Percentiles rank a stretch among this genome's conserved stretches.
Conservation (phyloP, 2,329 filamentous ascomycete species). For the Penicillium sp. region DNA sequence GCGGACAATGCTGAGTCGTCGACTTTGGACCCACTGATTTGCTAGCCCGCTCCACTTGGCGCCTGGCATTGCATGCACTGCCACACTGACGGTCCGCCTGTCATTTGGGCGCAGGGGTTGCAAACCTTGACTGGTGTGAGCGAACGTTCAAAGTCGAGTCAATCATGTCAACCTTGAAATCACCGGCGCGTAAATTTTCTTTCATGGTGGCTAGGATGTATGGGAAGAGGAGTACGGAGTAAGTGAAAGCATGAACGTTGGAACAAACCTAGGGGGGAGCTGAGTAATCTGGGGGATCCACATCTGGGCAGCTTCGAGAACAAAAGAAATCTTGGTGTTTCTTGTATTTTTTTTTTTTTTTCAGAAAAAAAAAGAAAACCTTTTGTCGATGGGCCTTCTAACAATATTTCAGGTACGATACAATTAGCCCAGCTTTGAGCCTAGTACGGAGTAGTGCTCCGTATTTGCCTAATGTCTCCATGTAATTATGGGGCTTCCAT, state of each 20-base stretch:
- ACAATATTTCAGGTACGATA: background rate
- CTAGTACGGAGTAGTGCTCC: background rate
- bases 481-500: background rate
- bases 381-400: background rate
- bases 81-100: constrained; percentile 30
- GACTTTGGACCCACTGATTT: constrained; percentile 24
- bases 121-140: background rate
- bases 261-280: constrained; percentile 15
- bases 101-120: constrained; percentile 19
- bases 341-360: background rate
- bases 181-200: background rate
- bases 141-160: background rate
- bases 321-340: constrained; percentile 5
- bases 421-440: no score
- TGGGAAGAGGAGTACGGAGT: background rate
- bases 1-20: constrained; percentile 24
- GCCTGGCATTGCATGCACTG: constrained; percentile 30
- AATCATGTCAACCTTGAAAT: background rate
- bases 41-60: constrained; percentile 26
- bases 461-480: background rate
- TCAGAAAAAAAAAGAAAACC: background rate
- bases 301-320: constrained; percentile 20
- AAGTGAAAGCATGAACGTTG: constrained; percentile 2
- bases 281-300: constrained; percentile 21
- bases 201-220: no score